Percentiles rank a stretch among this genome's conserved stretches.
phyloP scores from a whole-genome alignment of 371 early-diverging fungal genomes.

The Rhizomucor pusillus region DNA sequence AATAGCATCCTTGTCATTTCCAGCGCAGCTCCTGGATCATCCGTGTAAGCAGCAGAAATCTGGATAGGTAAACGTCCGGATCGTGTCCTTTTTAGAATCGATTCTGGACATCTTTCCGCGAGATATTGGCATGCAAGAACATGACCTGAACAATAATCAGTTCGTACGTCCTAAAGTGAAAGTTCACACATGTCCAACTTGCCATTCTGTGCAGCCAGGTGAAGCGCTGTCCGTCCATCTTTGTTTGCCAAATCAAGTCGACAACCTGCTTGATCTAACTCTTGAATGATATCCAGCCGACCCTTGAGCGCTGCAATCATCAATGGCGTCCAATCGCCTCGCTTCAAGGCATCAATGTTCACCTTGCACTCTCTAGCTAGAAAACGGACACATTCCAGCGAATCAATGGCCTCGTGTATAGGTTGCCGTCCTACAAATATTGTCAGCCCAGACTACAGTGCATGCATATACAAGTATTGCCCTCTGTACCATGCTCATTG shows the following conservation, averaged over 20 bases:
- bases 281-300: conserved; percentile 27
- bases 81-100: conserved; percentile 29
- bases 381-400: conserved; percentile 31
- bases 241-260: conserved; percentile 32
- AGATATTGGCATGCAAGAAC: conserved; percentile 33
- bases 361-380: conserved; percentile 29
- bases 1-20: conserved; percentile 26
- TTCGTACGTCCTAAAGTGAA: not conserved
- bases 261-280: conserved; percentile 28
- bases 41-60: conserved; percentile 33
- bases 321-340: conserved; percentile 55
- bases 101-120: conserved; percentile 30
- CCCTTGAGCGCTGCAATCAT: conserved; percentile 56
- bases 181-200: not conserved
- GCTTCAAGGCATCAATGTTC: conserved; percentile 49
- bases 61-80: conserved; percentile 49
- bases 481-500: conserved; percentile 43
- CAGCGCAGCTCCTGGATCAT: conserved; percentile 14
- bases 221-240: conserved; percentile 52
- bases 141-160: conserved; percentile 25
- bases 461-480: not conserved
- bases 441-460: not conserved
- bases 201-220: conserved; percentile 52
- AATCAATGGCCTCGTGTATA: conserved; percentile 50
- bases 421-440: conserved; percentile 37